Evolutionary conservation across 495 filamentous ascomycete species (phyloP), one percentile per base, ranked within the genome.

Genomic region (Trichoderma asperelloides): DNA sequence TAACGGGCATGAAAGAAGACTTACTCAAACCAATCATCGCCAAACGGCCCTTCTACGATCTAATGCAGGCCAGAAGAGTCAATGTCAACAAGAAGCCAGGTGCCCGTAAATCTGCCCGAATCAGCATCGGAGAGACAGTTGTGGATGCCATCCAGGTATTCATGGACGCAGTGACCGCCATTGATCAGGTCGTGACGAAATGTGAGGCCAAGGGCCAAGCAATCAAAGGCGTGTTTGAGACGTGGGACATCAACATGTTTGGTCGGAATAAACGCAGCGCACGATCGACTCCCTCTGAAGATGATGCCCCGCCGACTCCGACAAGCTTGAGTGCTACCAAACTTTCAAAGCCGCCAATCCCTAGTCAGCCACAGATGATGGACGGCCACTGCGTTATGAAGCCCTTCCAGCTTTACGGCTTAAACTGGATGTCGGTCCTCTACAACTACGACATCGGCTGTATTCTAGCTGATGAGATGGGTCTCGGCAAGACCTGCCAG

Each of bases 391-490:
- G 92, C 63, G 75, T 81, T 18, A 83, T 98, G 76, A 97, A 97
- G 74, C 87, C 94, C 57, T 98, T 97, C 70, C 95, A 98, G 74
- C 74, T 98, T 51, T 91, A 96, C 30, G 95, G 95, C 25, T 83
- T 98, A 39, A 98, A 98, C 71, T 98, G 96, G 96, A 80, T 98
- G 62, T 83, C 85, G 60, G 76, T 97, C 27, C 80, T 98, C 40
- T 96, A 90, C 70, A 78, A 89, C 60, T 87, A 91, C 49, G 81
- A 87, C 27, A 78, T 94, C 66, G 92, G 90, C 66, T 90, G 93
- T 60, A 98, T 98, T 68, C 80, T 98, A 18, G 96, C 95, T 0
- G 95, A 98, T 74, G 95, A 98, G 70, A 98, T 98, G 95, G 95
- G 95, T 55, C 83, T 98, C 11, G 95, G 95, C 13, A 98, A 98